phyloP scores from a whole-genome alignment of 768 basidiomycete genomes.

The Amyloporia xantha region DNA sequence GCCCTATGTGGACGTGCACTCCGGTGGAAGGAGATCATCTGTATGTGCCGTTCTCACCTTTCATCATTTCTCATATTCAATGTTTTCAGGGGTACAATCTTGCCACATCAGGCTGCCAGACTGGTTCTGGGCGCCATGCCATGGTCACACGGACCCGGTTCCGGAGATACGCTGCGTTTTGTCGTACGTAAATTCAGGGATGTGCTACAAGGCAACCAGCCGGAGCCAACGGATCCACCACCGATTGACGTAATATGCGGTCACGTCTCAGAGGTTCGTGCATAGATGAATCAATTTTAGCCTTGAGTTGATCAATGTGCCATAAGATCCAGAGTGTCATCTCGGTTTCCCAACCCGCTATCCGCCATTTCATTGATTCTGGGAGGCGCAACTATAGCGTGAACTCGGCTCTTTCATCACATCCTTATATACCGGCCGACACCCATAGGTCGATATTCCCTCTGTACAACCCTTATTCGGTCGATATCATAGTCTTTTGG shows the following conservation, averaged over 20 bases:
- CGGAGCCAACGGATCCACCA: slow-evolving; percentile 40
- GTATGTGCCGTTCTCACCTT: slow-evolving; percentile 34
- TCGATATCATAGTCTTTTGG: slow-evolving; percentile 79
- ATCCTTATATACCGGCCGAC: slow-evolving; percentile 51
- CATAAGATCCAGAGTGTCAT: too few species aligned
- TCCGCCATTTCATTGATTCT: slow-evolving; percentile 43
- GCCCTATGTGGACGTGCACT: slow-evolving; percentile 60
- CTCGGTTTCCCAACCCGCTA: slow-evolving; percentile 22
- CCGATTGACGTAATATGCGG: slow-evolving; percentile 45
- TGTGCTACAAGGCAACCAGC: slow-evolving; percentile 43
- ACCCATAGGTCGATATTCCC: slow-evolving; percentile 66
- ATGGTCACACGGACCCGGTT: slow-evolving; percentile 31
- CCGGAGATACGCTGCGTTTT: slow-evolving; percentile 41
- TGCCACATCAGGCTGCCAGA: slow-evolving; percentile 42
- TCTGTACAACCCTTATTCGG: slow-evolving; percentile 62
- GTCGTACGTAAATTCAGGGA: slow-evolving; percentile 43
- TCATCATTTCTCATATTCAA: not conserved
- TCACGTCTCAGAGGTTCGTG: slow-evolving; percentile 40
- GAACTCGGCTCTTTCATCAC: slow-evolving; percentile 30
- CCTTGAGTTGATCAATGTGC: too few species aligned
- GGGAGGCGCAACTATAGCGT: slow-evolving; percentile 39
- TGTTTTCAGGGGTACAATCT: slow-evolving; percentile 35
- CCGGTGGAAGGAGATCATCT: slow-evolving; percentile 29
- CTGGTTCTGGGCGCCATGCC: slow-evolving; percentile 36
- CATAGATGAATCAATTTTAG: too few species aligned